Base-by-base conservation (phyloP, 1,284 basidiomycete genomes). In the Fomitopsis betulina region DNA sequence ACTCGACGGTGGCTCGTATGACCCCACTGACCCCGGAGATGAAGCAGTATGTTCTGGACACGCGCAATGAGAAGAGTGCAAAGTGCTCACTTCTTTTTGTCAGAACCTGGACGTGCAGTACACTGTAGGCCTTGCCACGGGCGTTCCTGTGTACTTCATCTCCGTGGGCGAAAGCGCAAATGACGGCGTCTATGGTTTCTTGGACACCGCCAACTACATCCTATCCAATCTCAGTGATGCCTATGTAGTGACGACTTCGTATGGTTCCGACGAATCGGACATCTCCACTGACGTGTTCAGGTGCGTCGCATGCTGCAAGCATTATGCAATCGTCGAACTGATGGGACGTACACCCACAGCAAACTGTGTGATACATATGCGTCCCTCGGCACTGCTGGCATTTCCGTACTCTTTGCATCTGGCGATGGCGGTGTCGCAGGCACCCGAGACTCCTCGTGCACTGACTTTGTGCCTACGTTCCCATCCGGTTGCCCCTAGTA, bases 391-490 rank as follows among this genome's bases (percentile, higher is more conserved):
- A 74, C 80, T 6, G 76, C 79, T 35, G 88, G 88, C 21, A 78
- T 77, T 15, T 84, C 81, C 19, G 75, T 86, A 30, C 75, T 91
- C 64, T 89, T 86, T 73, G 81, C 84, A 21, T 85, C 83, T 56
- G 88, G 88, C 55, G 88, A 86, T 62, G 72, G 67, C 54, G 87
- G 87, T 58, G 88, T 91, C 23, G 82, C 86, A 21, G 81, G 75
- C 21, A 83, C 84, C 19, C 72, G 79, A 17, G 81, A 80, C 25
- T 79, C 72, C 5, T 79, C 76, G 56, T 76, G 64, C 54, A 66
- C 67, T 23, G 68, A 75, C 12, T 91, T 91, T 79, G 79, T 87
- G 57, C 87, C 89, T 12, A 76, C 70, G 0, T 91, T 91, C 80
- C 89, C 89, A 17, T 77, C 82, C n/a, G 73, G 72, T 25, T 82